phyloP scores from a whole-genome alignment of 306 rosid species.

The Cicer cuneatum region DNA sequence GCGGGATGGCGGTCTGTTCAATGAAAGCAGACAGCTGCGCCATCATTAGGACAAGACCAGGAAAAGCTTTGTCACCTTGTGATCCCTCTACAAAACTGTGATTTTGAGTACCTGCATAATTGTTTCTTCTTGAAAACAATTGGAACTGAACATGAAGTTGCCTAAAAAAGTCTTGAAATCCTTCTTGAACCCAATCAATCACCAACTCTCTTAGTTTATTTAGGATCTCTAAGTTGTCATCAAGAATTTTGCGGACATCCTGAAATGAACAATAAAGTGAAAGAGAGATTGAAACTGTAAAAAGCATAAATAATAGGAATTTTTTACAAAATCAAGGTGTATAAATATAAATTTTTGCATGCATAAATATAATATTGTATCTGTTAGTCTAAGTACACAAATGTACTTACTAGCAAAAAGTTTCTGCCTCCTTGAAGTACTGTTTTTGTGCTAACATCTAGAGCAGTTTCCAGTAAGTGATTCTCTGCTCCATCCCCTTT shows the following conservation, averaged over 20 bases:
- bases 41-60: slow-evolving; percentile 81
- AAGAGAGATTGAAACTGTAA: slow-evolving; percentile 23
- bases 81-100: slow-evolving; percentile 62
- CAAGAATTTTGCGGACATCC: slow-evolving; percentile 85
- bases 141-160: slow-evolving; percentile 71
- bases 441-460: slow-evolving; percentile 72
- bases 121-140: slow-evolving; percentile 64
- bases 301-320: slow-evolving; percentile 8
- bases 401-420: slow-evolving; percentile 63
- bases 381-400: slow-evolving; percentile 34
- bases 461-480: slow-evolving; percentile 62
- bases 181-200: slow-evolving; percentile 86
- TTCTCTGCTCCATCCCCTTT: slow-evolving; percentile 61
- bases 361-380: neutral
- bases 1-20: slow-evolving; percentile 80
- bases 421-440: slow-evolving; percentile 78
- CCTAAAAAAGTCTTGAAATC: slow-evolving; percentile 80
- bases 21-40: slow-evolving; percentile 80
- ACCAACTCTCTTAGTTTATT: slow-evolving; percentile 63
- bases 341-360: neutral
- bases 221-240: slow-evolving; percentile 63
- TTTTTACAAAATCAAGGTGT: neutral
- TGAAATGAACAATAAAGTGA: slow-evolving; percentile 42
- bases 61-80: slow-evolving; percentile 69
- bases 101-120: slow-evolving; percentile 55